Base-by-base conservation (phyloP, 176 grass and related monocot genomes). In the Aechmea fasciata region DNA sequence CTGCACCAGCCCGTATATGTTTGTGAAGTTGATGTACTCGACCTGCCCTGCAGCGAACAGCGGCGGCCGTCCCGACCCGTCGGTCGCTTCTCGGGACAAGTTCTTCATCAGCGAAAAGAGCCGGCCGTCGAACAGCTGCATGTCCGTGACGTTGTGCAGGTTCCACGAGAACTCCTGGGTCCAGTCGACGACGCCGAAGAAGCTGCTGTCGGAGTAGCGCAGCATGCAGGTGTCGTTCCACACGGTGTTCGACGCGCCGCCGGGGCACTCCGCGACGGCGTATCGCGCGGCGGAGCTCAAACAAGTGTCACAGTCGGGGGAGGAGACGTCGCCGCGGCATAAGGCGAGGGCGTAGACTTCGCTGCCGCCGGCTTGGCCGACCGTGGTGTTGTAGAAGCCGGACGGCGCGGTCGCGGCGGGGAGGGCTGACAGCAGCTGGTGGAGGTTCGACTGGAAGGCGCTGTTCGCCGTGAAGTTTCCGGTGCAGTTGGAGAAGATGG, bases 1-100 rank as follows among this genome's bases (percentile, higher is more conserved):
- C 78, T 91, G 84, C 3, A 70, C 67, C 33, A 91, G 11, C 11
- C 83, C 80, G 48, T 87, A 79, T 48, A 91, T 67, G 11, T 1
- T 3, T 13, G 10, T 57, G 0, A 23, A 11, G 6, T 26, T 9
- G 1, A 0, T 14, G 66, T 57, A 83, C 1, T 63, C 48, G 51
- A 57, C 11, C 71, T 17, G 49, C 3, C 25, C 57, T 25, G 65
- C 76, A 0, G 62, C 74, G 3, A 91, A 13, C 22, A 18, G n/a
- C 6, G 22, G 10, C 23, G 57, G 57, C 25, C 1, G 1, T 1
- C 1, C 25, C 47, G 71, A 54, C 20, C 3, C 3, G 11, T 52
- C 50, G 3, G 59, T 66, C 6, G 53, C 47, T 11, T 13, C 49
- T 0, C 63, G 3, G 66, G 80, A 70, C 20, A 3, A 0, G 12